Evolutionary conservation across 257 asterid species (phyloP).

Genomic region (Jacaranda copaia): DNA sequence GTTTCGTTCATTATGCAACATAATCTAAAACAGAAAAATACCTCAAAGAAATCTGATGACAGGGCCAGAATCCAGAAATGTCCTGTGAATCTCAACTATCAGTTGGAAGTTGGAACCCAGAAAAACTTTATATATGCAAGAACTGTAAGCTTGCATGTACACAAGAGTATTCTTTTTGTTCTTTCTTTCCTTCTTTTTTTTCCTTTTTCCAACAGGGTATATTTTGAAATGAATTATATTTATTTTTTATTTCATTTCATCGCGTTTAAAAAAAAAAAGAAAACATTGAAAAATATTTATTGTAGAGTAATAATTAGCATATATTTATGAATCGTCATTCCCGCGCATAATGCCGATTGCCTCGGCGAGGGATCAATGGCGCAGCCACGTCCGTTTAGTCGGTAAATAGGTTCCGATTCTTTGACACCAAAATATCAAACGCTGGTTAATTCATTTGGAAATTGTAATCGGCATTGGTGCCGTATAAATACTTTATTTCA

Average conservation of each 20-base stretch:
- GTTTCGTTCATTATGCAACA: background rate
- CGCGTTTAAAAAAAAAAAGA: too few relatives aligned
- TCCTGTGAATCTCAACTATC: constrained; percentile 8
- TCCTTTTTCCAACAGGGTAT: too few relatives aligned
- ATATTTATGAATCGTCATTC: background rate
- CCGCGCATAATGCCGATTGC: background rate
- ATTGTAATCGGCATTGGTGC: background rate
- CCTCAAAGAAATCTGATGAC: constrained; percentile 10
- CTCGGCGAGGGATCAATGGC: constrained; percentile 10
- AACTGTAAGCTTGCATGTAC: constrained; percentile 11
- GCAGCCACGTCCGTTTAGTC: constrained; percentile 32
- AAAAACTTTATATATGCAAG: background rate
- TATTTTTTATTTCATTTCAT: too few relatives aligned
- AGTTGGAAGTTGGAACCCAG: constrained; percentile 24
- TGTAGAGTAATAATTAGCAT: background rate
- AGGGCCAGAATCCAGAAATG: background rate
- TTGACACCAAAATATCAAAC: background rate
- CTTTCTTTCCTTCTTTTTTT: too few relatives aligned
- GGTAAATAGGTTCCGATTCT: background rate
- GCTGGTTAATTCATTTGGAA: background rate
- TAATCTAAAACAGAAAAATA: constrained; percentile 14
- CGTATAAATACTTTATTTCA: too few relatives aligned
- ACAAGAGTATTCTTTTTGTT: background rate
- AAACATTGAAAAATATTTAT: too few relatives aligned
- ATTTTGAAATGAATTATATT: too few relatives aligned